phyloP scores from a whole-genome alignment of 2,329 filamentous ascomycete species.

The Lasiodiplodia sp. region DNA sequence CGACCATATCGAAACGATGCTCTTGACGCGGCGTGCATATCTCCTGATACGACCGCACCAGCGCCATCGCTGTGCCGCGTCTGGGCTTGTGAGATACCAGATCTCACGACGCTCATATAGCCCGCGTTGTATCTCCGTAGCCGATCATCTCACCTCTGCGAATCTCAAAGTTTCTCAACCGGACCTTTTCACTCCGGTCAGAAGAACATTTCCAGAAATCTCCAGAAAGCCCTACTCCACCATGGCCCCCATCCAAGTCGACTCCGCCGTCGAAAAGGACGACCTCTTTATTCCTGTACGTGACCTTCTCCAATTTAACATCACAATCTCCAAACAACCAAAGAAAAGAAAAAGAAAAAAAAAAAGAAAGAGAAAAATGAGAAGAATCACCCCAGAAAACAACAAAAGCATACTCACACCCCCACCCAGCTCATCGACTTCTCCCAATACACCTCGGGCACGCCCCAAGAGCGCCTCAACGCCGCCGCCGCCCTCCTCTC shows the following conservation, averaged over 20 bases:
- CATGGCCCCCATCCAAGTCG: conserved; percentile 35
- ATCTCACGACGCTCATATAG: neutral
- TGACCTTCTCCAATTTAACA: neutral
- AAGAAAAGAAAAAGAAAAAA: neutral
- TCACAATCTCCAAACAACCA: neutral
- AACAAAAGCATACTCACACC: neutral
- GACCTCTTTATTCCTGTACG: conserved; percentile 49
- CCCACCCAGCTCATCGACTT: conserved; percentile 76
- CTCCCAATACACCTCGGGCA: conserved; percentile 71
- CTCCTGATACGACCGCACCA: neutral
- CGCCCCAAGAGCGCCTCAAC: conserved; percentile 60
- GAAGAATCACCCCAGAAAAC: neutral
- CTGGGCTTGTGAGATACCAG: neutral
- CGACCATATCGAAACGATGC: neutral
- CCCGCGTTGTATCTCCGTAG: neutral
- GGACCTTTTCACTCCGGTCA: neutral
- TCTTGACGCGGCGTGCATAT: neutral
- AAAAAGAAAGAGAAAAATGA: neutral
- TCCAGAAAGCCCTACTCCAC: neutral
- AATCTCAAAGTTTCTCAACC: neutral
- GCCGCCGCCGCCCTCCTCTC: conserved; percentile 76
- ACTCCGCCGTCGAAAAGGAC: conserved; percentile 48
- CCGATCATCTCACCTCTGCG: neutral
- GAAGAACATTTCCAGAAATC: neutral
- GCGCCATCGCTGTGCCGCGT: neutral